Evolutionary conservation across 345 rosid species (phyloP).

Genomic region (Salix viminalis): DNA sequence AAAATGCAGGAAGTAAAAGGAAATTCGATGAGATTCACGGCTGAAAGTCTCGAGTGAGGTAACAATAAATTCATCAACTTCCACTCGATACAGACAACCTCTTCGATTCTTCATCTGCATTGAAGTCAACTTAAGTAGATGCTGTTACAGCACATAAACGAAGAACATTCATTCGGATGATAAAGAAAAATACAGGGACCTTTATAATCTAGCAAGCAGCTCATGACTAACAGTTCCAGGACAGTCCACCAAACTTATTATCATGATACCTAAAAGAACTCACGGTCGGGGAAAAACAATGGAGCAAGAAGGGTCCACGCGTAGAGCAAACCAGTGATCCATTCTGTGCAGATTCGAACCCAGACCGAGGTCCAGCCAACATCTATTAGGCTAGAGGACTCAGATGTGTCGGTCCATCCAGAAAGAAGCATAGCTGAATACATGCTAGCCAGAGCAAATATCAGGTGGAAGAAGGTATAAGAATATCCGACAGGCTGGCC

Average conservation of each 20-base stretch:
- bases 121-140: too few species aligned
- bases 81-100: too few species aligned
- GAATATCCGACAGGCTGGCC: slow-evolving; percentile 76
- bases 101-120: too few species aligned
- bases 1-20: too few species aligned
- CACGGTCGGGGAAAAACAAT: slow-evolving; percentile 55
- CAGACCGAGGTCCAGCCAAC: slow-evolving; percentile 99
- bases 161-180: too few species aligned
- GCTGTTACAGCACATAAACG: too few species aligned
- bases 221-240: too few species aligned
- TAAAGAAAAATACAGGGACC: too few species aligned
- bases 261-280: slow-evolving; percentile 43
- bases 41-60: too few species aligned
- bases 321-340: slow-evolving; percentile 76
- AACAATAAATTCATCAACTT: too few species aligned
- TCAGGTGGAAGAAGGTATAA: slow-evolving; percentile 83
- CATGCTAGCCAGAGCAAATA: slow-evolving; percentile 95
- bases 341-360: slow-evolving; percentile 87
- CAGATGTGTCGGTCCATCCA: slow-evolving; percentile 80
- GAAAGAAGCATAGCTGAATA: slow-evolving; percentile 97
- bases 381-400: slow-evolving; percentile 67
- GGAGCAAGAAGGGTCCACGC: slow-evolving; percentile 79
- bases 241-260: neutral
- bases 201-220: too few species aligned
- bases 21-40: too few species aligned